Evolutionary conservation across 495 filamentous ascomycete species (phyloP), one percentile per base, ranked within the genome.

Genomic region (Aspergillus haitiensis): DNA sequence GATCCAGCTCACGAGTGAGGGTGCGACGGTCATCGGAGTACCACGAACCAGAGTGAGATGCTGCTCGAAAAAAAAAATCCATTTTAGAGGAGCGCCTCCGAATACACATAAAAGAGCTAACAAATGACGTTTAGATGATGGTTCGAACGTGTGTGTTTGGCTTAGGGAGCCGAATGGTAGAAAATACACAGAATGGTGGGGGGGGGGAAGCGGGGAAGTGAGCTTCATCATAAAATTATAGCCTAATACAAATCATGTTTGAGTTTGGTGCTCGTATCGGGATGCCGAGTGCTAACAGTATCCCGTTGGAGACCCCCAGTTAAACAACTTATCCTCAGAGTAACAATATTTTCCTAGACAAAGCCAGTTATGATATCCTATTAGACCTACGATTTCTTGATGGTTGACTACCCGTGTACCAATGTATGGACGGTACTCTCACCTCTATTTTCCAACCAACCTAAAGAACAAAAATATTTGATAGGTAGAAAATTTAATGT

Each of bases 41-140:
- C 94, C 95, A 99, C 36, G 90, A 91, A 37, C 89, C 89, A 60
- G 87, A 85, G 65, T 90, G 87, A 63, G 71, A 79, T 35, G 93
- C 89, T 57, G 80, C 74, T 66, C 93, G 82, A 52, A 81, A n/a
- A n/a, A n/a, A n/a, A n/a, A n/a, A 83, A 16, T 80, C 58, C 85
- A 89, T 88, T 39, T 36, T 70, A 39, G 42, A 44, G 5, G 16
- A 3, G 27, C 7, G 3, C n/a, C 16, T 47, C n/a, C 44, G 44
- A 18, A 47, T 3, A 21, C n/a, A 21, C 44, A 47, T 47, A 47
- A 42, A 0, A 47, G n/a, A 18, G 21, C 27, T 21, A 47, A 7
- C 44, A 47, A 21, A 16, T 46, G 16, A 16, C 10, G 27, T 16
- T 47, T 7, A 18, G 15, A 21, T 3, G 10, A 6, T 9, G 27